phyloP scores from a whole-genome alignment of 2,329 filamentous ascomycete genomes.

The Epichloe typhina region DNA sequence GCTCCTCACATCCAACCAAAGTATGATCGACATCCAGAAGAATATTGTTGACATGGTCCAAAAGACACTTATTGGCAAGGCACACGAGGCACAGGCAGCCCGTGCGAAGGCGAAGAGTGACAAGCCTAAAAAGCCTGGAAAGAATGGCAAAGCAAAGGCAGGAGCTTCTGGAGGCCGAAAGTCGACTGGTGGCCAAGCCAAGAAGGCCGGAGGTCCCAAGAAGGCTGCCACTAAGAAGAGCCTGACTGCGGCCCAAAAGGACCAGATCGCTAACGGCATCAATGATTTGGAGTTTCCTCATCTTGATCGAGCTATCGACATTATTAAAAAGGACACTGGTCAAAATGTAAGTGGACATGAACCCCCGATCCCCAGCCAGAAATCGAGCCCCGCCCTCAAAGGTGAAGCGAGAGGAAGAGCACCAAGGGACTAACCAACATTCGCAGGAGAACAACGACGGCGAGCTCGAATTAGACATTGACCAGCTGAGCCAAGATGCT shows the following conservation, averaged over 20 bases:
- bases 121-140: conserved; percentile 46
- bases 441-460: conserved; percentile 43
- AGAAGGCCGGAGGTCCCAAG: conserved; percentile 27
- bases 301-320: conserved; percentile 68
- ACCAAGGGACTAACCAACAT: background rate
- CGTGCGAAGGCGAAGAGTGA: conserved; percentile 37
- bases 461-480: conserved; percentile 47
- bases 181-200: conserved; percentile 21
- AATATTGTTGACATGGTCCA: conserved; percentile 53
- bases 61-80: conserved; percentile 61
- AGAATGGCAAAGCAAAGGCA: conserved; percentile 41
- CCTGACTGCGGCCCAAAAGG: conserved; percentile 72
- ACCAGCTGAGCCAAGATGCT: conserved; percentile 42
- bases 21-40: conserved; percentile 42
- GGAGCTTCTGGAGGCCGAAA: conserved; percentile 29
- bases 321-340: conserved; percentile 78
- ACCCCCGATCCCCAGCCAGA: too few relatives aligned
- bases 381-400: too few relatives aligned
- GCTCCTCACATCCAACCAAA: conserved; percentile 36
- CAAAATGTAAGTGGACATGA: conserved; percentile 46
- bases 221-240: conserved; percentile 33
- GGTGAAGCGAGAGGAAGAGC: background rate
- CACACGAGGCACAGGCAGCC: conserved; percentile 43
- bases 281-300: conserved; percentile 66
- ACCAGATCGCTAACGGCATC: conserved; percentile 77